Base-by-base conservation (phyloP, 108 stramenopile species). In the Fistulifera pelliculosa region DNA sequence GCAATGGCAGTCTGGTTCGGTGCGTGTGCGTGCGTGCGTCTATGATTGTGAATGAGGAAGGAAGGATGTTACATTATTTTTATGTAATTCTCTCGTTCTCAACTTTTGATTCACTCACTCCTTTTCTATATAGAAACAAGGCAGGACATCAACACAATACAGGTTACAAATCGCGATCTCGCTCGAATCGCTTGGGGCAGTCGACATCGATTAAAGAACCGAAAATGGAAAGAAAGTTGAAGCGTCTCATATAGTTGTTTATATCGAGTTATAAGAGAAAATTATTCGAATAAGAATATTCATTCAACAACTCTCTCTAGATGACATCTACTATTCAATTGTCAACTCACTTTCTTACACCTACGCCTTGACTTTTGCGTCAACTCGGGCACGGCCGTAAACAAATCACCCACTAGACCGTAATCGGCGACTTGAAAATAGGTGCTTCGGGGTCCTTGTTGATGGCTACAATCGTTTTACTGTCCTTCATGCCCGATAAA, bases 381-480 rank as follows among this genome's bases (percentile, higher is more conserved):
- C 76, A 99, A 60, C 75, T 99, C 98, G 3, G 98, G 98, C 17
- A 99, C 91, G 49, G 86, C 96, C 38, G 94, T 64, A 66, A 99
- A 99, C 54, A 99, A 69, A 76, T 99, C 98, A 25, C 72, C 91
- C 21, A 83, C 84, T 15, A 99, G 65, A 25, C 97, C 98, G 72
- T 96, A 98, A 83, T 99, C 98, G 6, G 96, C 92, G 11, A 98
- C 96, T 60, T 92, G 87, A 62, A 99, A 97, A 99, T 99, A 41
- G 99, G 99, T 11, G 99, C 99, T 61, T 99, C 99, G 25, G 81
- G 69, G 81, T 99, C 99, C 68, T 95, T 98, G 69, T 99, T 99
- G 73, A 99, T 98, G 54, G 96, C 96, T 18, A 99, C 97, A 73
- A 99, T 98, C 23, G 88, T 90, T 69, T 99, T 99, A 65, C 80